Percentiles rank a stretch among this genome's conserved stretches.
These are phyloP conservation scores for Pythium diclinum DNA, from an alignment of 352 stramenopile species.

Conservation along the genomic window DNA sequence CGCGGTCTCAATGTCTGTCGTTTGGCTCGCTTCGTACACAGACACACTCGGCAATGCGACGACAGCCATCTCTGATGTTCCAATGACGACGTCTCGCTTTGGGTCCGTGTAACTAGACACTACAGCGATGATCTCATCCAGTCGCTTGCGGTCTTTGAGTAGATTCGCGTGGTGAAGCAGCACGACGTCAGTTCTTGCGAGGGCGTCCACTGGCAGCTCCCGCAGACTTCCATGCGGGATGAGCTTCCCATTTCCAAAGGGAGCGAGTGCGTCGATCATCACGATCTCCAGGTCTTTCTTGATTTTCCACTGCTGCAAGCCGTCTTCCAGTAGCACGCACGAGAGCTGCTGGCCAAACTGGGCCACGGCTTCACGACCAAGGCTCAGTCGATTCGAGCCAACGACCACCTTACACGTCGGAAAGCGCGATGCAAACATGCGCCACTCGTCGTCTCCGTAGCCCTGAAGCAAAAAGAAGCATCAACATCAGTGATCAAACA, in stretches of 20 bases:
- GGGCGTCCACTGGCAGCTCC: conserved; percentile 40
- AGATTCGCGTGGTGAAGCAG: conserved; percentile 60
- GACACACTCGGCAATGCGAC: conserved; percentile 21
- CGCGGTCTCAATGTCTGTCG: background rate
- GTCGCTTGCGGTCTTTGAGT: conserved; percentile 16
- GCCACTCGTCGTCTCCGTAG: conserved; percentile 71
- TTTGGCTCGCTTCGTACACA: conserved; percentile 11
- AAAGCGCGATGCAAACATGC: conserved; percentile 46
- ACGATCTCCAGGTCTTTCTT: conserved; percentile 64
- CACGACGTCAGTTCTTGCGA: conserved; percentile 48
- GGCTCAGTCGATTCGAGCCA: conserved; percentile 35
- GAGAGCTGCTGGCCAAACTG: conserved; percentile 28
- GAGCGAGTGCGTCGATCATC: conserved; percentile 65
- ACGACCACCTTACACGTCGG: conserved; percentile 41
- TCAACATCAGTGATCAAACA: background rate
- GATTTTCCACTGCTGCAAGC: conserved; percentile 67
- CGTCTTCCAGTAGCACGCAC: conserved; percentile 59
- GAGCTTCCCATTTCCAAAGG: conserved; percentile 60
- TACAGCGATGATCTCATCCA: conserved; percentile 17
- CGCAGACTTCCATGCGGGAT: conserved; percentile 56
- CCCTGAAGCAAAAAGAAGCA: conserved; percentile 24
- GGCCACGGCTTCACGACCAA: conserved; percentile 13
- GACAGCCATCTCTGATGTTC: conserved; percentile 50
- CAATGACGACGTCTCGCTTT: conserved; percentile 30
- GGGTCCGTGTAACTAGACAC: conserved; percentile 20